Evolutionary conservation across 2,329 filamentous ascomycete species (phyloP).

Genomic region (Periconia digitata): DNA sequence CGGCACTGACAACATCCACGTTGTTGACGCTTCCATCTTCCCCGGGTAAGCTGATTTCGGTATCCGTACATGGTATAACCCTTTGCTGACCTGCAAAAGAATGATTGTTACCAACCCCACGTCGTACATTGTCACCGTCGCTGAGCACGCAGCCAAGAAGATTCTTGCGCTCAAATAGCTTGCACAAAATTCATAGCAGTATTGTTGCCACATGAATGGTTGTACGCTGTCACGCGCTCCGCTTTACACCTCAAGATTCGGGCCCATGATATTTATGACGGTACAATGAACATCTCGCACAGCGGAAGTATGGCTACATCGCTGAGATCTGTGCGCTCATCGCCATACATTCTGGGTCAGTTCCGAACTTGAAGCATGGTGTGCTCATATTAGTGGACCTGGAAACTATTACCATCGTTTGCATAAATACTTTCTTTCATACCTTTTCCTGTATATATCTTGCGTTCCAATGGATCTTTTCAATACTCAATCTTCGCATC

Average conservation of each 20-base stretch:
- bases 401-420: neutral
- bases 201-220: neutral
- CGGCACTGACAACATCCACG: conserved; percentile 49
- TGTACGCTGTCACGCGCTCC: neutral
- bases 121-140: conserved; percentile 39
- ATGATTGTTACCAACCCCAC: conserved; percentile 41
- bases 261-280: too few relatives aligned
- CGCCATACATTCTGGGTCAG: too few relatives aligned
- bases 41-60: conserved; percentile 35
- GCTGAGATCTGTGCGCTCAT: too few relatives aligned
- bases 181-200: conserved; percentile 8
- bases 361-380: too few relatives aligned
- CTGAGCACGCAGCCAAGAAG: conserved; percentile 43
- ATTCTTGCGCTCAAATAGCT: conserved; percentile 31
- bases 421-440: neutral
- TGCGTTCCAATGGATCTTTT: neutral
- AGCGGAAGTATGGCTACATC: too few relatives aligned
- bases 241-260: too few relatives aligned
- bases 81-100: conserved; percentile 22
- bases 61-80: conserved; percentile 11
- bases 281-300: too few relatives aligned
- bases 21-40: conserved; percentile 52
- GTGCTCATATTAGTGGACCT: neutral
- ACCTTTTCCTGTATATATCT: neutral
- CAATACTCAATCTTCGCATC: too few relatives aligned